phyloP scores from a whole-genome alignment of 106 monocot species.

The Cymbidium sinense region DNA sequence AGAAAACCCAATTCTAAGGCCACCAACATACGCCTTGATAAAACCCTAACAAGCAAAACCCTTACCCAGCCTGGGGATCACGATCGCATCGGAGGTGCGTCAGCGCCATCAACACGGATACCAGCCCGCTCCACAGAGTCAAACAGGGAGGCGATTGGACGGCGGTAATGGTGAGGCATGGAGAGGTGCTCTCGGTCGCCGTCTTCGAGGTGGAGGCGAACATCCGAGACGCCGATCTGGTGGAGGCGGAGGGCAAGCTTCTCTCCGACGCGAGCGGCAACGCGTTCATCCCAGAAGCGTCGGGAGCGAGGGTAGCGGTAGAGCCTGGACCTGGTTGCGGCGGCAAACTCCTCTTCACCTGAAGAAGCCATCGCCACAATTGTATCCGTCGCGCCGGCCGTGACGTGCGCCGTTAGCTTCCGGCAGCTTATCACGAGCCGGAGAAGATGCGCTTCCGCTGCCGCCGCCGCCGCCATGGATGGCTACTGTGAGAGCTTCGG shows the following conservation, averaged over 20 bases:
- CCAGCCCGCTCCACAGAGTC: constrained; percentile 13
- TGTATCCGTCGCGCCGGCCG: neutral
- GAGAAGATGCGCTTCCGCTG: constrained; percentile 11
- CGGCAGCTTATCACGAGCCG: constrained; percentile 15
- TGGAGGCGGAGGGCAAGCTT: constrained; percentile 13
- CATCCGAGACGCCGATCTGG: constrained; percentile 10
- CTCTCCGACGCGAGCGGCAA: constrained; percentile 14
- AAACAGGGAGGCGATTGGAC: neutral
- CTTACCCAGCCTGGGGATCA: neutral
- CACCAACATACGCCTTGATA: neutral
- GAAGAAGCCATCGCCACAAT: constrained; percentile 23
- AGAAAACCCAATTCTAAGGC: neutral
- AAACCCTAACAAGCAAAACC: neutral
- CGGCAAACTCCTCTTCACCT: constrained; percentile 13
- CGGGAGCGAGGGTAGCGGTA: constrained; percentile 12
- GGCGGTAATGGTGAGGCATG: constrained; percentile 8
- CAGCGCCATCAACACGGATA: constrained; percentile 11
- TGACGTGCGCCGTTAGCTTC: constrained; percentile 21
- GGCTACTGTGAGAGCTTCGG: neutral
- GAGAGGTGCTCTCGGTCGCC: neutral
- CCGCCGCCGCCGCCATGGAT: neutral
- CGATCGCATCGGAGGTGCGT: constrained; percentile 5
- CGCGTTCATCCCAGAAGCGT: constrained; percentile 15
- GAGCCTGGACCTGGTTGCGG: constrained; percentile 4
- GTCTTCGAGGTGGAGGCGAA: constrained; percentile 10